Evolutionary conservation across 352 stramenopile genomes (phyloP).

Genomic region (Globisporangium okanoganense): DNA sequence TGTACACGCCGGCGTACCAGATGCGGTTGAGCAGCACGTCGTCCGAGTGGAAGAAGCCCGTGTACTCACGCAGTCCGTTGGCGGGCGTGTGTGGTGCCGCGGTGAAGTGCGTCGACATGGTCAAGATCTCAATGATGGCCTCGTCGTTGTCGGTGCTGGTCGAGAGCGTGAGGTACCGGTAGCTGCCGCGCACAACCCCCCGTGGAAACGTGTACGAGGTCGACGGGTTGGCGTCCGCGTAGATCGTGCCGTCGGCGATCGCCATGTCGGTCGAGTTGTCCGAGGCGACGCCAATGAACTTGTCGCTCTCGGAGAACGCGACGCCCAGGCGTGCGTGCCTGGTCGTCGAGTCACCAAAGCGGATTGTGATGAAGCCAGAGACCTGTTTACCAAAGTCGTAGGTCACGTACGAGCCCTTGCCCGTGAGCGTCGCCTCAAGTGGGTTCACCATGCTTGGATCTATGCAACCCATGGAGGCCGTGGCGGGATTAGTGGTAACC

Average conservation of each 20-base stretch:
- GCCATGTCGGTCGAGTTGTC: conserved; percentile 32
- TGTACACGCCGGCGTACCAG: conserved; percentile 39
- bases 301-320: conserved; percentile 28
- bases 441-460: neutral
- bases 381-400: conserved; percentile 38
- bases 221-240: conserved; percentile 20
- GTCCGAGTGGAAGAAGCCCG: conserved; percentile 35
- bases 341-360: conserved; percentile 18
- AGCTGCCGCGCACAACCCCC: neutral
- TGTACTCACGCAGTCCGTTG: conserved; percentile 3
- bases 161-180: neutral
- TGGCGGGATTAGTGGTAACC: neutral
- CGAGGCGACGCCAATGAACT: conserved; percentile 31
- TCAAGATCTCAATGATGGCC: neutral
- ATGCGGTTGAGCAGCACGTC: conserved; percentile 39
- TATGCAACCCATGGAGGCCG: too few species aligned
- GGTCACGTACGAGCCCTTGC: conserved; percentile 28
- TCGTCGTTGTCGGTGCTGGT: neutral
- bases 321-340: neutral
- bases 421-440: conserved; percentile 16
- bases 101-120: neutral
- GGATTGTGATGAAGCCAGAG: conserved; percentile 23
- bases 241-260: conserved; percentile 34
- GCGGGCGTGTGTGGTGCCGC: neutral
- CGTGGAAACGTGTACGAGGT: neutral